Percentiles rank a stretch among this genome's conserved stretches.
phyloP scores from a whole-genome alignment of 129 eudicot genomes.

The Centella asiatica region DNA sequence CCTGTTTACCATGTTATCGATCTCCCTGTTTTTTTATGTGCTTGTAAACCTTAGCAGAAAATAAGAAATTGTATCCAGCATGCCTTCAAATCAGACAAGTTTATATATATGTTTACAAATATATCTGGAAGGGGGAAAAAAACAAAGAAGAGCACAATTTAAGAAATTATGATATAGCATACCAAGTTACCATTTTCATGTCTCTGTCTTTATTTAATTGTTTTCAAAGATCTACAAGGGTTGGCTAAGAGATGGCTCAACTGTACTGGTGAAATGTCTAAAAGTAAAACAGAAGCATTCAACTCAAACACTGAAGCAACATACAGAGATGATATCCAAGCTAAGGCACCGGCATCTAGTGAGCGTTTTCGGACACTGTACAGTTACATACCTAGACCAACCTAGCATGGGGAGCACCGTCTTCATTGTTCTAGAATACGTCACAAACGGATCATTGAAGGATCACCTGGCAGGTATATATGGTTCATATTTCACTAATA shows the following conservation, averaged over 20 bases:
- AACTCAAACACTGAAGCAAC: conserved; percentile 61
- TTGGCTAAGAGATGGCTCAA: conserved; percentile 66
- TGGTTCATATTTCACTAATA: neutral
- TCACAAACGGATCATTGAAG: conserved; percentile 60
- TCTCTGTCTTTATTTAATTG: neutral
- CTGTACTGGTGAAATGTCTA: conserved; percentile 63
- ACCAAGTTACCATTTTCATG: too few species aligned
- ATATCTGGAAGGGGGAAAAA: too few species aligned
- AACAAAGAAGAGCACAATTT: too few species aligned
- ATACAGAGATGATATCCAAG: conserved; percentile 78
- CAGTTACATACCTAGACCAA: conserved; percentile 64
- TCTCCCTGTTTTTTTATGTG: neutral
- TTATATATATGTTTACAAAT: too few species aligned
- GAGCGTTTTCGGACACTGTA: conserved; percentile 87
- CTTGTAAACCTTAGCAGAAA: too few species aligned
- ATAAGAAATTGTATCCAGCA: too few species aligned
- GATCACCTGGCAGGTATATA: conserved; percentile 73
- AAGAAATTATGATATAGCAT: too few species aligned
- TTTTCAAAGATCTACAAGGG: conserved; percentile 59
- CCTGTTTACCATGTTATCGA: neutral
- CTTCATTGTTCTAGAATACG: conserved; percentile 72
- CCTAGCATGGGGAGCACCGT: conserved; percentile 61
- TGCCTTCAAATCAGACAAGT: too few species aligned
- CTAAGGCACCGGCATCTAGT: conserved; percentile 80
- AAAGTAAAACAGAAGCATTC: conserved; percentile 73